Conservation (phyloP, 176 grass and related monocot genomes). For the Juncus inflexus region DNA sequence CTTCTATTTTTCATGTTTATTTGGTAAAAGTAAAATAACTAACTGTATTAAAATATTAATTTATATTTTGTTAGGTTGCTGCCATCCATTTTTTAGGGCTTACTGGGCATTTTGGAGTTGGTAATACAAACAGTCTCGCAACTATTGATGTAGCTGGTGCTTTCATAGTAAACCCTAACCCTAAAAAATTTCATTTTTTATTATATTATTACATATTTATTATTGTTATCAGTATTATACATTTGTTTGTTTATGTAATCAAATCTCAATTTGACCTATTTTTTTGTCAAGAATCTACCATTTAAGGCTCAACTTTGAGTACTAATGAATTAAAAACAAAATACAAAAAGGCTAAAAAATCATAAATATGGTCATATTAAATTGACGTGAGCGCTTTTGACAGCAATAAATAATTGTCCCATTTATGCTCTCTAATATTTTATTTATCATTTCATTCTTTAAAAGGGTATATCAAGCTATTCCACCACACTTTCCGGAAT, state of each 20-base stretch:
- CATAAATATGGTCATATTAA: no score
- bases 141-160: constrained; percentile 91
- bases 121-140: constrained; percentile 86
- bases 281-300: no score
- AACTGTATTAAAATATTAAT: background rate
- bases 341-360: no score
- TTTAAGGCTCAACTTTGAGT: no score
- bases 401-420: no score
- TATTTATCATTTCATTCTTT: constrained; percentile 22
- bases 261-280: no score
- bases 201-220: background rate
- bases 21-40: constrained; percentile 9
- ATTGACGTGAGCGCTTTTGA: no score
- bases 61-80: constrained; percentile 43
- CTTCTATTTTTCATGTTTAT: background rate
- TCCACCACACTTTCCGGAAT: constrained; percentile 69
- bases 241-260: no score
- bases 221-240: no score
- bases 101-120: constrained; percentile 81
- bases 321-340: no score
- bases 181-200: background rate
- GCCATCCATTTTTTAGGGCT: constrained; percentile 68
- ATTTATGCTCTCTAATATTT: no score
- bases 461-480: constrained; percentile 81
- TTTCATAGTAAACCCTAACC: constrained; percentile 61